phyloP scores from a whole-genome alignment of 345 rosid species.

The Pseudoturritis turrita region DNA sequence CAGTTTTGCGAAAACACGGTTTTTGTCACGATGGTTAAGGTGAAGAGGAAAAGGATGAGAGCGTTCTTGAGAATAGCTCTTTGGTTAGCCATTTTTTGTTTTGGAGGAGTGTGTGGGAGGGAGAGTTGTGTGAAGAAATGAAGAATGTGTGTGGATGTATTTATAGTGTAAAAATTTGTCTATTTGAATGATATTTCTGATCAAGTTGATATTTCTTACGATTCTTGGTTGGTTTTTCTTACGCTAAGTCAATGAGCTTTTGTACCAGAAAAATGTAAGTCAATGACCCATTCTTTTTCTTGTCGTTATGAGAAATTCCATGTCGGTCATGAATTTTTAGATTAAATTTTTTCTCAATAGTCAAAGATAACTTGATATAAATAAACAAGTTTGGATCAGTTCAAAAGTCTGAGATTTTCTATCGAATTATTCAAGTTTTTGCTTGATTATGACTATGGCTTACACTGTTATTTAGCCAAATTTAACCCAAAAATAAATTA shows the following conservation, averaged over 20 bases:
- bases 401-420: not conserved
- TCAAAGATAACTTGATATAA: not conserved
- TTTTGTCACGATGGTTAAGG: conserved; percentile 14
- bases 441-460: not conserved
- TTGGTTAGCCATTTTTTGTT: conserved; percentile 13
- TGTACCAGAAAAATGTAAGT: conserved; percentile 1
- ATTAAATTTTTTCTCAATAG: not conserved
- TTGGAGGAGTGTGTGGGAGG: not conserved
- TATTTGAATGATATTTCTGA: not conserved
- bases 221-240: conserved; percentile 11
- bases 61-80: not conserved
- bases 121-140: conserved; percentile 11
- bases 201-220: not conserved
- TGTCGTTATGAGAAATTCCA: conserved; percentile 1
- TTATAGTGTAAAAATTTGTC: conserved; percentile 12
- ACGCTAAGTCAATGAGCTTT: conserved; percentile 14
- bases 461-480: too few species aligned
- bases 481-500: too few species aligned
- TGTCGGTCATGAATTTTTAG: conserved; percentile 8
- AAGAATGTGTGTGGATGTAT: conserved; percentile 9
- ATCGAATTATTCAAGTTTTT: not conserved
- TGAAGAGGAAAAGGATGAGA: conserved; percentile 19
- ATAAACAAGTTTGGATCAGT: not conserved
- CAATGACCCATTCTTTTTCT: not conserved
- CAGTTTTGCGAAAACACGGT: conserved; percentile 24